phyloP scores from a whole-genome alignment of 768 basidiomycete genomes.

The Trametes punicea region DNA sequence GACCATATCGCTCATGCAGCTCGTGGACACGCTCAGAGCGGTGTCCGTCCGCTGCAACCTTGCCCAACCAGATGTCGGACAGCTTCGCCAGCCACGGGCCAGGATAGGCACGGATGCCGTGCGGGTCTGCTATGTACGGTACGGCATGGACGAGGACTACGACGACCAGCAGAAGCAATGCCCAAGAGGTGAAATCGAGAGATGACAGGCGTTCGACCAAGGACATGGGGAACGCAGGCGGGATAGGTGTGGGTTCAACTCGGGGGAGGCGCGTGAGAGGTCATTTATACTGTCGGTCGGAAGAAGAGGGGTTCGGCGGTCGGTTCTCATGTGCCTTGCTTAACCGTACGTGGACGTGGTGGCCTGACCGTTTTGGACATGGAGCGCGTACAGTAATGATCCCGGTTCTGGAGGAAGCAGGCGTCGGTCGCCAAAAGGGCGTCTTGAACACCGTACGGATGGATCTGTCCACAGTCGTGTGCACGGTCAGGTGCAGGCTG shows the following conservation, averaged over 20 bases:
- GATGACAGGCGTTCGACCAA: conserved; percentile 11
- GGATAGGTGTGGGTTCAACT: not conserved
- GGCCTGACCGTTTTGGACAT: not conserved
- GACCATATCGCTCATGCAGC: conserved; percentile 73
- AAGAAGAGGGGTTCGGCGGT: conserved; percentile 10
- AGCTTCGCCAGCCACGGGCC: conserved; percentile 60
- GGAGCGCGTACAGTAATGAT: not conserved
- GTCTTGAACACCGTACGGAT: not conserved
- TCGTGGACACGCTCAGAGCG: conserved; percentile 73
- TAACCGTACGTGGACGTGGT: not conserved
- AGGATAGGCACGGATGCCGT: conserved; percentile 48
- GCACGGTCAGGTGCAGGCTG: not conserved
- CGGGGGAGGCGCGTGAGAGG: not conserved
- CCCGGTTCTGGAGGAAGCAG: not conserved
- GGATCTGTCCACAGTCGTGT: not conserved
- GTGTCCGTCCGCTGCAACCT: conserved; percentile 61
- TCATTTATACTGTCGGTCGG: not conserved
- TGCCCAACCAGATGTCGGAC: conserved; percentile 71
- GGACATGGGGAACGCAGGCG: conserved; percentile 13
- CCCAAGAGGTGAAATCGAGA: conserved; percentile 19
- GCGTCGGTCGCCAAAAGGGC: conserved; percentile 2
- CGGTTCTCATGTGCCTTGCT: not conserved
- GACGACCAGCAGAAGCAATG: conserved; percentile 16
- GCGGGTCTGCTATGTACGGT: conserved; percentile 54
- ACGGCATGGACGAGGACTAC: conserved; percentile 34